Percentiles rank a stretch among this genome's conserved stretches.
These are phyloP conservation scores for Ambrosia trifida DNA, from an alignment of 129 eudicot species.

Conservation along the genomic window DNA sequence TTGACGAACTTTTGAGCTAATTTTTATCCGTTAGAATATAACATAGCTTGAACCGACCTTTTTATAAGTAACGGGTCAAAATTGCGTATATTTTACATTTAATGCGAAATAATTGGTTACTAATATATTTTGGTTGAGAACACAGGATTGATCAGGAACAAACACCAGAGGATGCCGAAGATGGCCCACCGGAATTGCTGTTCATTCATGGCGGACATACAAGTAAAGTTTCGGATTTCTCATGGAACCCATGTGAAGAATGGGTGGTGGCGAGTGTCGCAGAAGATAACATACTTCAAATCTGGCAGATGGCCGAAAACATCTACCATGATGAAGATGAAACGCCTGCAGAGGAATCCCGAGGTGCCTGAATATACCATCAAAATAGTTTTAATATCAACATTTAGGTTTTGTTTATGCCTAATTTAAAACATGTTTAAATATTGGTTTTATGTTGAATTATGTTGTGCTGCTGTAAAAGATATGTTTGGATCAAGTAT, in stretches of 20 bases:
- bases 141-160: constrained; percentile 79
- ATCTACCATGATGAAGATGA: constrained; percentile 93
- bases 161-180: constrained; percentile 86
- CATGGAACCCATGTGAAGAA: constrained; percentile 97
- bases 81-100: not conserved
- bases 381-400: constrained; percentile 22
- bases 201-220: constrained; percentile 97
- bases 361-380: constrained; percentile 29
- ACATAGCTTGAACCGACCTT: too few relatives aligned
- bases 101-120: not conserved
- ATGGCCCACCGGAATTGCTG: constrained; percentile 94
- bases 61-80: not conserved
- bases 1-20: not conserved
- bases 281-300: constrained; percentile 87
- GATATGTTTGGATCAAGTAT: constrained; percentile 10
- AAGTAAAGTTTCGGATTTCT: constrained; percentile 84
- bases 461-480: constrained; percentile 30
- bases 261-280: constrained; percentile 95
- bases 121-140: not conserved
- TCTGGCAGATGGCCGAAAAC: constrained; percentile 99
- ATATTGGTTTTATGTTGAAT: constrained; percentile 7
- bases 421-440: not conserved
- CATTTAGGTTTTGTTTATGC: not conserved
- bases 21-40: not conserved
- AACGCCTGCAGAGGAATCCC: constrained; percentile 63